Evolutionary conservation across 1,139 yeast genomes (phyloP).

Genomic region (Protomyces macrosporus): DNA sequence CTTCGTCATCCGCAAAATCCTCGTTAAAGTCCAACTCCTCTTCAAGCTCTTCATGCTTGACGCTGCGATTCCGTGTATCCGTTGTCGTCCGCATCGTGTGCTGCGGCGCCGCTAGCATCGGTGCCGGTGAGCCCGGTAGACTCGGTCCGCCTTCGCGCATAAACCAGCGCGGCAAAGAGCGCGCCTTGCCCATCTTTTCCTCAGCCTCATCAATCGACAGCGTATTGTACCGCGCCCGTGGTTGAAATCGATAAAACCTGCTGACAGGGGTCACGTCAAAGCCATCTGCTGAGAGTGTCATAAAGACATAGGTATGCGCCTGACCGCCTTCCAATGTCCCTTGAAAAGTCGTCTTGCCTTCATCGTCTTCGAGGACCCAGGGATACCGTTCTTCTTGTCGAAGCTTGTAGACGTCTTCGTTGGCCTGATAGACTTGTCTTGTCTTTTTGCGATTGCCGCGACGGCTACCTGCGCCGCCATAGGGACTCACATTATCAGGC

Average conservation of each 20-base stretch:
- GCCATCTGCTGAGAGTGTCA: conserved; percentile 37
- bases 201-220: conserved; percentile 95
- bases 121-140: conserved; percentile 25
- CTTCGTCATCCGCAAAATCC: conserved; percentile 97
- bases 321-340: conserved; percentile 95
- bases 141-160: conserved; percentile 53
- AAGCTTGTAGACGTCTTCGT: conserved; percentile 72
- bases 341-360: conserved; percentile 88
- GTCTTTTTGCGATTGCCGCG: conserved; percentile 72
- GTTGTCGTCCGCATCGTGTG: conserved; percentile 21
- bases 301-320: conserved; percentile 75
- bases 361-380: conserved; percentile 96
- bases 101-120: conserved; percentile 10
- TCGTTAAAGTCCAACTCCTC: conserved; percentile 94
- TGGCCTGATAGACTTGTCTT: conserved; percentile 70
- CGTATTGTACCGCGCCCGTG: conserved; percentile 88
- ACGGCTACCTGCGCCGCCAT: conserved; percentile 74
- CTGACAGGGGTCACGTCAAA: conserved; percentile 43
- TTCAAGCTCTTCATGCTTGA: conserved; percentile 43
- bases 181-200: conserved; percentile 49
- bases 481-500: conserved; percentile 64
- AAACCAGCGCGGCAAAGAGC: conserved; percentile 78
- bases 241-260: conserved; percentile 87
- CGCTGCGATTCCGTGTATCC: not conserved
- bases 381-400: conserved; percentile 95